Percentiles rank a stretch among this genome's conserved stretches.
These are phyloP conservation scores for Psilocybe azurescens DNA, from an alignment of 768 basidiomycete genomes.

Conservation along the genomic window DNA sequence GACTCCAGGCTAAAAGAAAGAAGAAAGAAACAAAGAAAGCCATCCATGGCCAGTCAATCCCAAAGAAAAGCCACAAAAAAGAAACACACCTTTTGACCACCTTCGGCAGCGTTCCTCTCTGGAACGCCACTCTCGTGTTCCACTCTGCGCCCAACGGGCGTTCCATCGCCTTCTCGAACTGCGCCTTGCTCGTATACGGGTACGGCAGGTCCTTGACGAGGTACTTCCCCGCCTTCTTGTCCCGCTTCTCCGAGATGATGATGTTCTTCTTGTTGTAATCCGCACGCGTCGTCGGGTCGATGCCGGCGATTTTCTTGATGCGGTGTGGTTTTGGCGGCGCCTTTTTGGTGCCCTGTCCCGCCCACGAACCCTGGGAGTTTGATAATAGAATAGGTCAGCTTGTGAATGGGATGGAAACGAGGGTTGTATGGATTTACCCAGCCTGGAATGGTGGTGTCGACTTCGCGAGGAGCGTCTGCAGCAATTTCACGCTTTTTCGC, in stretches of 20 bases:
- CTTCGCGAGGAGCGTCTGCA: conserved; percentile 83
- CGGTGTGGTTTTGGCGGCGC: conserved; percentile 67
- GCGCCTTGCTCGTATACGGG: conserved; percentile 92
- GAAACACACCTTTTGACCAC: conserved; percentile 81
- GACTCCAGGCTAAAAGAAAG: conserved; percentile 58
- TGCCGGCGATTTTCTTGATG: conserved; percentile 82
- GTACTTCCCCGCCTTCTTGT: conserved; percentile 93
- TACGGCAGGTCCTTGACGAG: conserved; percentile 90
- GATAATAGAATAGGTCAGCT: not conserved
- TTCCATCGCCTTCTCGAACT: conserved; percentile 87
- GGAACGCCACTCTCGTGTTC: conserved; percentile 89
- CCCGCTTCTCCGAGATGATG: conserved; percentile 95
- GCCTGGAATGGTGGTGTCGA: conserved; percentile 91
- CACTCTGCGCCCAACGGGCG: conserved; percentile 88
- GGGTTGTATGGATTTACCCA: conserved; percentile 69
- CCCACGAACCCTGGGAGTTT: conserved; percentile 82
- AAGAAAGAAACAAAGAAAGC: not conserved
- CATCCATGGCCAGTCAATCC: conserved; percentile 9
- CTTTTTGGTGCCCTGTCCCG: conserved; percentile 73
- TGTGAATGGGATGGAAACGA: conserved; percentile 2
- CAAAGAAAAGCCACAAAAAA: not conserved
- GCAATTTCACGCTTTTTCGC: conserved; percentile 84
- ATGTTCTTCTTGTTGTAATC: conserved; percentile 88
- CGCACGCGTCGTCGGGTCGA: conserved; percentile 78
- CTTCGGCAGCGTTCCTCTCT: conserved; percentile 81